Base-by-base conservation (phyloP, 108 stramenopile genomes). In the Conticribra guillardii region DNA sequence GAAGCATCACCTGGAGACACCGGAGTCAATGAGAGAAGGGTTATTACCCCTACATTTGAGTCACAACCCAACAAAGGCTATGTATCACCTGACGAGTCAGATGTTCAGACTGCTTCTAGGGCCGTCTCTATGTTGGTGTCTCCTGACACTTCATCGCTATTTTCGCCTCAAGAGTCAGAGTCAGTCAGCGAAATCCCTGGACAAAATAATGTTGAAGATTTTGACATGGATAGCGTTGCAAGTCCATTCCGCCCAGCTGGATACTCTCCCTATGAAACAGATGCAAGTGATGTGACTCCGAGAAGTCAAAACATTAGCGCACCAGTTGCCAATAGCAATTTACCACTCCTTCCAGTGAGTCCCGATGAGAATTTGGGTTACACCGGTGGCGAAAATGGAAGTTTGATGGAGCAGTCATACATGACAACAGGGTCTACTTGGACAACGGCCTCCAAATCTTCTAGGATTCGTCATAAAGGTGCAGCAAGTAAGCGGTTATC, bases 401-500 rank as follows among this genome's bases (percentile, higher is more conserved):
- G 67, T 8, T 34, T 58, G 28, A 71, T 85, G 16, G 82, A 77
- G 76, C 73, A 69, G 67, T 79, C 53, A 51, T 59, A 28, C 66
- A 67, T 52, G 54, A 80, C 75, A 64, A 60, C 54, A 14, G 80
- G 67, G 51, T 71, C 73, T 37, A 72, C 84, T 30, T 86, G 80
- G 37, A 84, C 88, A 24, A 54, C 56, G 2, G 27, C 53, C 34
- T 56, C 73, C 3, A 68, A 73, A 18, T 82, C 83, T 45, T 60
- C 65, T 7, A 62, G 91, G 3, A 79, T 53, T 29, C 84, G 92
- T 22, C 84, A 86, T 17, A 89, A 81, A 30, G 92, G 92, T 63
- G 87, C 87, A 21, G 89, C 86, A 9, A 75, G 82, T 41, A 75
- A 69, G 19, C 71, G 87, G 34, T 31, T 76, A 34, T 54, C 69